These are phyloP conservation scores for Penicillium palitans DNA, from an alignment of 2,329 filamentous ascomycete species.

Conservation along the genomic window DNA sequence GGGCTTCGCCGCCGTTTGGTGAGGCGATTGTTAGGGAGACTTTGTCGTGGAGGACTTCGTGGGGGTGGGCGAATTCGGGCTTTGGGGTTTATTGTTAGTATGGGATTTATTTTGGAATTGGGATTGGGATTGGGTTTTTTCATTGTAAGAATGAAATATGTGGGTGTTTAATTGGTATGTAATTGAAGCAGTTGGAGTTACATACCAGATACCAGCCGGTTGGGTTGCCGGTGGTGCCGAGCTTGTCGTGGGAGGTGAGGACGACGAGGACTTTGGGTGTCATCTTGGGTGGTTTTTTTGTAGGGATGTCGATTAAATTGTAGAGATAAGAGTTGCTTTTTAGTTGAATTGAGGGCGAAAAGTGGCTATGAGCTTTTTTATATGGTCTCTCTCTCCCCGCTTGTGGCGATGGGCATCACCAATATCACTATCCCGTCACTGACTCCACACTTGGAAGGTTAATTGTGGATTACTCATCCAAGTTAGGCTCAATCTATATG, in stretches of 20 bases:
- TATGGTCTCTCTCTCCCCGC: background rate
- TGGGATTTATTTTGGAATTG: background rate
- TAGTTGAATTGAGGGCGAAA: background rate
- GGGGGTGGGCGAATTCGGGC: conserved; percentile 65
- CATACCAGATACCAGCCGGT: conserved; percentile 71
- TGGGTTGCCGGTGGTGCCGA: conserved; percentile 47
- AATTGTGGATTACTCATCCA: background rate
- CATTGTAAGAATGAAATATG: too few species aligned
- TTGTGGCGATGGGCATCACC: background rate
- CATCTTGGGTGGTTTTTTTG: conserved; percentile 23
- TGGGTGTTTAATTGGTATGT: background rate
- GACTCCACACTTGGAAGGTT: background rate
- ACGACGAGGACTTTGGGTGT: conserved; percentile 67
- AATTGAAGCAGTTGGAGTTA: background rate
- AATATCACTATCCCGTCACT: conserved; percentile 18
- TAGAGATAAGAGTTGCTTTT: too few species aligned
- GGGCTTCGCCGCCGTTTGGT: conserved; percentile 61
- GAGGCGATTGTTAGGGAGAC: conserved; percentile 60
- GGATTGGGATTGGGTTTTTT: rapidly evolving
- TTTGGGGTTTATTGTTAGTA: conserved; percentile 19
- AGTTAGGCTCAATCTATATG: too few species aligned
- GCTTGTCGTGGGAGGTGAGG: conserved; percentile 61
- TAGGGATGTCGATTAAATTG: too few species aligned
- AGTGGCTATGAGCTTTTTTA: background rate
- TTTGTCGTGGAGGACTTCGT: conserved; percentile 58